A percentile compares a stretch with the other conserved stretches of the same genome.
Evolutionary conservation across 2,329 filamentous ascomycete genomes (phyloP).

Genomic region (Pyricularia sp.): DNA sequence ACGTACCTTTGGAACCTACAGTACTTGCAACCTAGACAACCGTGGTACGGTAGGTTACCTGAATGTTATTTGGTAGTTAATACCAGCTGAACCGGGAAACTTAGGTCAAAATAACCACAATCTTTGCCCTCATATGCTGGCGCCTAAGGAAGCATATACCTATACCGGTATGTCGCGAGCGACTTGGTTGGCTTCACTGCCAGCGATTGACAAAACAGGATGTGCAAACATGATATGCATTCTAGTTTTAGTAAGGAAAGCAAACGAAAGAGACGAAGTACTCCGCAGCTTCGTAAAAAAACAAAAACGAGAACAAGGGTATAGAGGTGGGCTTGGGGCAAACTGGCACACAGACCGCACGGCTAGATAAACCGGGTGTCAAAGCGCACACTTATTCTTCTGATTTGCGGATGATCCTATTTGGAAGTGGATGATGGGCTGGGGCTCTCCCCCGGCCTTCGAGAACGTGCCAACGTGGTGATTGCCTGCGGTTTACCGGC

Average conservation of each 20-base stretch:
- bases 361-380: neutral
- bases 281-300: too few relatives aligned
- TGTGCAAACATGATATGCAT: neutral
- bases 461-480: neutral
- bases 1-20: too few relatives aligned
- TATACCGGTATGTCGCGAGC: neutral
- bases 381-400: slow-evolving; percentile 1
- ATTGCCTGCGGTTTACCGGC: neutral
- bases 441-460: neutral
- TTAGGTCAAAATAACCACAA: neutral
- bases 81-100: neutral
- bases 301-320: neutral
- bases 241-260: neutral
- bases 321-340: neutral
- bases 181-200: neutral
- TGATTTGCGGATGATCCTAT: slow-evolving; percentile 4
- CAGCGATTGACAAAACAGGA: neutral
- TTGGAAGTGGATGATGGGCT: neutral
- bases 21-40: too few relatives aligned
- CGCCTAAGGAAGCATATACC: too few relatives aligned
- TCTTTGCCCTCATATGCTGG: neutral
- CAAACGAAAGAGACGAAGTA: neutral
- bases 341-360: neutral
- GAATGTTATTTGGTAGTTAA: neutral
- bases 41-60: too few relatives aligned